Conservation (phyloP, 306 rosid species). For the Acacia confusa region DNA sequence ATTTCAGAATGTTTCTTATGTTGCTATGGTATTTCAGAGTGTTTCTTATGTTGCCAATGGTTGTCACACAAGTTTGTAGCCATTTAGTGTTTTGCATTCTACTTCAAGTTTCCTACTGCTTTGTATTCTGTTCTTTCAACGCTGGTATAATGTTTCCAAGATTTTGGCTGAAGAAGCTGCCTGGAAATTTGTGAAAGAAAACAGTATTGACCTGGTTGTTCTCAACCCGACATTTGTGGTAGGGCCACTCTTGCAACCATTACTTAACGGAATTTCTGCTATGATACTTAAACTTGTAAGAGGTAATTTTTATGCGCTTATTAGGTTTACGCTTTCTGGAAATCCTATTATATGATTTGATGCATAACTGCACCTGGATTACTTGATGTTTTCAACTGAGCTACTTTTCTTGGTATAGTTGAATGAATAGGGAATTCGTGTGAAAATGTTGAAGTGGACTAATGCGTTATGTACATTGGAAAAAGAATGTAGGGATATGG, state of each 20-base stretch:
- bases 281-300: conserved; percentile 48
- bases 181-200: conserved; percentile 75
- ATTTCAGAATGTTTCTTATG: not conserved
- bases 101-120: conserved; percentile 5
- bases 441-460: not conserved
- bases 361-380: conserved; percentile 5
- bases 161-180: conserved; percentile 89
- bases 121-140: conserved; percentile 39
- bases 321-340: not conserved
- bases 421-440: not conserved
- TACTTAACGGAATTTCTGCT: conserved; percentile 62
- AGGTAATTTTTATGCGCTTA: conserved; percentile 45
- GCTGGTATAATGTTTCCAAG: conserved; percentile 80
- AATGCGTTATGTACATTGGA: not conserved
- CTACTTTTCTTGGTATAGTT: not conserved
- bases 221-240: conserved; percentile 73
- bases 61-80: not conserved
- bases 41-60: not conserved
- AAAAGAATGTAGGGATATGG: not conserved
- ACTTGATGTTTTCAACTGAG: not conserved
- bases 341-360: not conserved
- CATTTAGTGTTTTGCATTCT: not conserved
- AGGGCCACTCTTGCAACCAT: conserved; percentile 81
- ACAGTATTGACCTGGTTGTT: conserved; percentile 70
- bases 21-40: not conserved